Conservation (phyloP, 2,329 filamentous ascomycete species). For the Xylariaceae sp. region DNA sequence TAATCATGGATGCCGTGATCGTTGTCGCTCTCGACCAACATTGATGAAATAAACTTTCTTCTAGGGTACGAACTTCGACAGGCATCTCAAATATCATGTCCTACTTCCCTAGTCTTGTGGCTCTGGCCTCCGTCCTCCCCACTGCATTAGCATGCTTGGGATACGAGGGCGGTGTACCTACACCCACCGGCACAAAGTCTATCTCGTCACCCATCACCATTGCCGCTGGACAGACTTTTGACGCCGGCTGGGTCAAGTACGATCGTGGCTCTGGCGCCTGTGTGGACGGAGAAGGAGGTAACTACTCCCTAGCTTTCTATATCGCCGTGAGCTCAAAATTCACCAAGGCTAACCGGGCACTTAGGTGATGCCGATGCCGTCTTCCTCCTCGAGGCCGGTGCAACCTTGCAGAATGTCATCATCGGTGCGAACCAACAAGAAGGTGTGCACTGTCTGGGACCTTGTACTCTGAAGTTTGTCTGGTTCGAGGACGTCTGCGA, state of each 20-base stretch:
- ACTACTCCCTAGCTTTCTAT: conserved; percentile 2
- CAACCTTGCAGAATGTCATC: conserved; percentile 36
- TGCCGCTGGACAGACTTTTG: conserved; percentile 31
- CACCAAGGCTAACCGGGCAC: not conserved
- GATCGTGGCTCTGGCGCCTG: conserved; percentile 39
- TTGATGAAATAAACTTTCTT: too few relatives aligned
- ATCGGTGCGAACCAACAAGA: conserved; percentile 40
- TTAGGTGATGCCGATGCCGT: conserved; percentile 38
- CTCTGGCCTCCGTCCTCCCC: conserved; percentile 26
- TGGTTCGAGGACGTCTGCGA: conserved; percentile 39
- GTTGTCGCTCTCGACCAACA: too few relatives aligned
- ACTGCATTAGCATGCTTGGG: conserved; percentile 30
- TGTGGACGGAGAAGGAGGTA: conserved; percentile 40
- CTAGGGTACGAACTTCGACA: not conserved
- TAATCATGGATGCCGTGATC: too few relatives aligned
- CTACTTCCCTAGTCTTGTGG: conserved; percentile 20
- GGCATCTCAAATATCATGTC: conserved; percentile 3
- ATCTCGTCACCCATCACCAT: conserved; percentile 32
- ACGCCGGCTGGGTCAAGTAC: conserved; percentile 36
- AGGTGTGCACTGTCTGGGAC: conserved; percentile 37
- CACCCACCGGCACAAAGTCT: conserved; percentile 23
- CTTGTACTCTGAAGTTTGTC: conserved; percentile 31
- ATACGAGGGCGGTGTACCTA: conserved; percentile 32
- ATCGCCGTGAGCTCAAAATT: conserved; percentile 32
- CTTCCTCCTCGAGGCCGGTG: conserved; percentile 27